Conservation (phyloP, 345 rosid species). For the Excoecaria cochinchinensis region DNA sequence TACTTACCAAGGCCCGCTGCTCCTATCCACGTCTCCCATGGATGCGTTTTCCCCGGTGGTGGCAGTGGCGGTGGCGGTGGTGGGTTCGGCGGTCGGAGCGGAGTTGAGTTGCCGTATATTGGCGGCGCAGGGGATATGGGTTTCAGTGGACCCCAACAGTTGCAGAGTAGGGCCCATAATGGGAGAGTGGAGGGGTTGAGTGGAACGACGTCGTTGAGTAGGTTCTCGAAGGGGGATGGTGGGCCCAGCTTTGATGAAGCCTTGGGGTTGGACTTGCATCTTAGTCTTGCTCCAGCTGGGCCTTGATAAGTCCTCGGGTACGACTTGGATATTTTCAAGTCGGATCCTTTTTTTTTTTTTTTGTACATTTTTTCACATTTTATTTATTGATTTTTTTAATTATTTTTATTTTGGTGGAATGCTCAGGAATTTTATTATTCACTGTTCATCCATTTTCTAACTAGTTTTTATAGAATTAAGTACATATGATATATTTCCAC, state of each 20-base stretch:
- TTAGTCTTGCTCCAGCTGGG: conserved; percentile 76
- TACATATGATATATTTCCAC: neutral
- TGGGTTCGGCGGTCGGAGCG: conserved; percentile 34
- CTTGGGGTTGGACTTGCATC: conserved; percentile 72
- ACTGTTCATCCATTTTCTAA: neutral
- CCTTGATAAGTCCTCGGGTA: conserved; percentile 29
- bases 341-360: conserved; percentile 1
- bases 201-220: conserved; percentile 50
- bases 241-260: conserved; percentile 61
- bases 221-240: conserved; percentile 61
- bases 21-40: conserved; percentile 78
- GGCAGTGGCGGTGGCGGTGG: conserved; percentile 18
- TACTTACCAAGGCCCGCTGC: conserved; percentile 72
- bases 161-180: conserved; percentile 21
- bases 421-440: neutral
- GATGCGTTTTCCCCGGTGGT: conserved; percentile 26
- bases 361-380: conserved; percentile 49
- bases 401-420: conserved; percentile 8
- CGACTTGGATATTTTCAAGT: neutral
- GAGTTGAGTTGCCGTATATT: conserved; percentile 42
- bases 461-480: neutral
- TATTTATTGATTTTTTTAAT: conserved; percentile 41
- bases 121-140: conserved; percentile 38
- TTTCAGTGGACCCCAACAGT: conserved; percentile 13
- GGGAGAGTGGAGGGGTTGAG: conserved; percentile 20